Conservation (phyloP, 108 stramenopile species). For the Pseudonitzschia multistriata region DNA sequence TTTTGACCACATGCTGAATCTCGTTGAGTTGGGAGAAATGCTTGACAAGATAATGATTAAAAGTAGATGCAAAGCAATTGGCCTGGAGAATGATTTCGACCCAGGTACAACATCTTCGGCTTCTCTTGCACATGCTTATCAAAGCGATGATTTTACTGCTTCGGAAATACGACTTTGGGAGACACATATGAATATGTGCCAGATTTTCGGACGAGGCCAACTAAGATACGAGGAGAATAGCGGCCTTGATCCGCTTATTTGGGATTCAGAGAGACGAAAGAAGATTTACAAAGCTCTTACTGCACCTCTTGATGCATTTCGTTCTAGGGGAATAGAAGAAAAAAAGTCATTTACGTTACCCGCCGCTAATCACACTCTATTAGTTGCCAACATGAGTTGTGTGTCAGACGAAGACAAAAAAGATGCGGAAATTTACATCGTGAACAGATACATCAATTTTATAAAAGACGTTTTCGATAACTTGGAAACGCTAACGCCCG, state of each 20-base stretch:
- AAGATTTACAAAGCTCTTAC: constrained; percentile 29
- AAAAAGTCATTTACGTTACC: constrained; percentile 40
- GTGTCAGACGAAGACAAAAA: constrained; percentile 17
- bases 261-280: constrained; percentile 16
- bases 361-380: constrained; percentile 52
- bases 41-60: constrained; percentile 23
- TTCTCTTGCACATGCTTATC: background rate
- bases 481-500: constrained; percentile 21
- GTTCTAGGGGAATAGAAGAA: background rate
- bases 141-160: constrained; percentile 9
- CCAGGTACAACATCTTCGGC: background rate
- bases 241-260: constrained; percentile 11
- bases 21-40: constrained; percentile 25
- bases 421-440: constrained; percentile 26
- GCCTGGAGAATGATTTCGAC: background rate
- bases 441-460: constrained; percentile 19
- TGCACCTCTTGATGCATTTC: background rate
- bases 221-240: background rate
- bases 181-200: constrained; percentile 39
- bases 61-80: constrained; percentile 2
- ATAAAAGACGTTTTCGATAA: constrained; percentile 21
- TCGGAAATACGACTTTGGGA: constrained; percentile 33
- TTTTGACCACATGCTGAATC: background rate
- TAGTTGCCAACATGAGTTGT: constrained; percentile 46
- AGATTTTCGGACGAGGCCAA: constrained; percentile 40